Evolutionary conservation across 768 basidiomycete genomes (phyloP), one percentile per base, ranked within the genome.

Genomic region (Phylloporus arenicola): DNA sequence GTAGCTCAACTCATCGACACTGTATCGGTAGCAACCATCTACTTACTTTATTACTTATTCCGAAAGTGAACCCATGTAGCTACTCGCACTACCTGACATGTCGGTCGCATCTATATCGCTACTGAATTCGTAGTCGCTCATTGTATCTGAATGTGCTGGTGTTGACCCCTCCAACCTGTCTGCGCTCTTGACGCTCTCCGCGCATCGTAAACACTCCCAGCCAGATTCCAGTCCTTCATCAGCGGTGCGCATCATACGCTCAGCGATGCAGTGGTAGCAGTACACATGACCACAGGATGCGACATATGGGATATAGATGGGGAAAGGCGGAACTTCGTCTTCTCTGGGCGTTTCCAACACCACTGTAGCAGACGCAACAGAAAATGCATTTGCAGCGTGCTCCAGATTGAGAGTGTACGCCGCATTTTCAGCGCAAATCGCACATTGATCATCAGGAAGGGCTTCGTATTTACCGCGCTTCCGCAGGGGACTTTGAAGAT

Each of bases 211-310:
- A 69, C 93, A 97, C 54, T 83, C 81, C 93, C 93, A 95, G 19
- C 76, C 75, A 44, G 70, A 61, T 30, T 76, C 69, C 19, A 64
- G 45, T 20, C 73, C 80, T 31, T 86, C 88, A 52, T 86, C 85
- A 4, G 80, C 82, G 6, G 78, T 77, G 31, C 78, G 82, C 60
- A 90, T 76, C 72, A 97, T 79, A 53, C 83, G 82, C 62, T 89
- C 88, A 13, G 90, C 80, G 37, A 98, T 75, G 68, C 96, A 99
- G 58, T 86, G 84, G 67, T 97, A 99, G 69, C 96, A 98, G 70
- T 94, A 99, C 13, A 80, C 65, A 63, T 96, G 92, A 7, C 82
- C 85, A 54, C 89, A 93, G 27, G 84, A 83, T 30, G 92, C 83
- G 44, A 86, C 70, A 63, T 95, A 97, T 0, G 94, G 85, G 39